Base-by-base conservation (phyloP, 139 green algal species). In the Diplosphaera chodatii region DNA sequence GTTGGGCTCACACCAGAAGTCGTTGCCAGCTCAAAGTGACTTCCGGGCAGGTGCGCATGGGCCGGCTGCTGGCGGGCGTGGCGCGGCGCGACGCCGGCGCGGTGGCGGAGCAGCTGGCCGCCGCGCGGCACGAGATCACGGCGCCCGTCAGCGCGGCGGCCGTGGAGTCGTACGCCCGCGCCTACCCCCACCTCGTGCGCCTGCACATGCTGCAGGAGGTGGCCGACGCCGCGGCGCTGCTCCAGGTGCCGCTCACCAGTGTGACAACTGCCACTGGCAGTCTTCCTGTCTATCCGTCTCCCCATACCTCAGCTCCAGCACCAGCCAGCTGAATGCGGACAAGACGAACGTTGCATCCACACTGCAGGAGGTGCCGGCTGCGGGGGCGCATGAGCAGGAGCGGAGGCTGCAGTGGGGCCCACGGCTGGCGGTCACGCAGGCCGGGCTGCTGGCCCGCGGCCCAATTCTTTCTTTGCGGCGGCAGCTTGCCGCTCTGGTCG, bases 151-250 rank as follows among this genome's bases (percentile, higher is more conserved):
- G 82, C 48, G 90, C 90, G 0, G 90, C 85, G 32, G 82, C 74
- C 67, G 92, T 90, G 80, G 94, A 98, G 84, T 91, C 84, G 28
- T 95, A 98, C 75, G 70, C 63, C 18, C 84, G 94, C 0, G 93
- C 93, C 1, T 97, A 98, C 83, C 90, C 93, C 0, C 71, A 89
- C 59, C 73, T 98, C 2, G 74, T 94, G 5, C 83, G 87, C 64
- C 87, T 98, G 32, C 90, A 97, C 79, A 90, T 95, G 81, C 80
- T 98, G 65, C 78, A 87, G 71, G 80, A 90, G 59, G 32, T 80
- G 22, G 64, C 59, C 3, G 80, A 88, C 34, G 77, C 77, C 31
- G 56, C 82, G 29, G 66, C 32, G 62, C 71, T 74, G 64, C 20
- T 79, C 40, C 40, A 71, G 29, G 56, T 25, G 37, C 37, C 10